phyloP scores from a whole-genome alignment of 208 protist species.

The Trypanosomatidae sp. region DNA sequence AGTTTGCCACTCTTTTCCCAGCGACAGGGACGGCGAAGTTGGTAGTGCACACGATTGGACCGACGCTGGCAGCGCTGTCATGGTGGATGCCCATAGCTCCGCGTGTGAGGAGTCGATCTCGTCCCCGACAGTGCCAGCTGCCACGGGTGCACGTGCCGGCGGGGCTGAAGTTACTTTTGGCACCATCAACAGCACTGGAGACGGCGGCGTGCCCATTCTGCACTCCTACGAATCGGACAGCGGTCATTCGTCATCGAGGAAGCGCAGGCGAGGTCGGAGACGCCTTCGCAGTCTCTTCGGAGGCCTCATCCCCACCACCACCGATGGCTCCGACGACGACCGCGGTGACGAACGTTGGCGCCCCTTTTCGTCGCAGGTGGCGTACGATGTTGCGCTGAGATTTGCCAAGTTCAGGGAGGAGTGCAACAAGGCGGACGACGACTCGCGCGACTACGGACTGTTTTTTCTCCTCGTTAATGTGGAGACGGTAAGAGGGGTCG shows the following conservation, averaged over 20 bases:
- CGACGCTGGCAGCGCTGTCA: background rate
- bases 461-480: slow-evolving; percentile 55
- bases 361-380: slow-evolving; percentile 37
- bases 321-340: slow-evolving; percentile 13
- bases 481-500: slow-evolving; percentile 33
- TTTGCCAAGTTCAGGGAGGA: slow-evolving; percentile 73
- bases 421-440: slow-evolving; percentile 47
- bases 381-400: slow-evolving; percentile 35
- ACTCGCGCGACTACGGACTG: slow-evolving; percentile 82
- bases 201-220: background rate
- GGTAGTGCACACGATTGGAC: background rate
- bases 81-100: background rate
- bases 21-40: background rate
- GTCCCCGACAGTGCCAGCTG: background rate
- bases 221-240: slow-evolving; percentile 19
- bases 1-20: background rate
- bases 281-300: slow-evolving; percentile 23
- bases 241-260: background rate
- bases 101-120: background rate
- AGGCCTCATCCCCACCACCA: background rate
- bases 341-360: background rate
- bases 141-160: background rate
- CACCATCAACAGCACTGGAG: background rate
- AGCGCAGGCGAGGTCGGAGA: slow-evolving; percentile 5
- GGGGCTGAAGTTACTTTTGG: background rate